phyloP scores from a whole-genome alignment of 2,329 filamentous ascomycete genomes.

The Dothistroma septosporum region DNA sequence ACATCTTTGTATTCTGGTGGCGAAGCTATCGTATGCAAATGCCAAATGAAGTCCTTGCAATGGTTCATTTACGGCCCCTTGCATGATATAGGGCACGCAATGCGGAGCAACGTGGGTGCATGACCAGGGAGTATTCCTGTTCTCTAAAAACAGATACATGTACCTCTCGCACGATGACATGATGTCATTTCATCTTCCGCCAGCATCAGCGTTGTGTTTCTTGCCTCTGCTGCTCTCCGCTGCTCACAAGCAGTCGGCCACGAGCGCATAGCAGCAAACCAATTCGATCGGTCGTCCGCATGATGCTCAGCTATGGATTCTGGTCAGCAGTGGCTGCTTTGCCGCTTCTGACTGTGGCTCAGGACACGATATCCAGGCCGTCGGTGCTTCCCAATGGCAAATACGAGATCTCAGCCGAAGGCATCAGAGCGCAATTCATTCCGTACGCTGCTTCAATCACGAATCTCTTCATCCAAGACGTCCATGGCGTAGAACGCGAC shows the following conservation, averaged over 20 bases:
- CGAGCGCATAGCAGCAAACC: background rate
- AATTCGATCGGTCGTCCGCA: background rate
- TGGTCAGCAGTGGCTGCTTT: background rate
- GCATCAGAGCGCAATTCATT: constrained; percentile 66
- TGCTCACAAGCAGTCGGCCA: background rate
- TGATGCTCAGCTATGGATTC: background rate
- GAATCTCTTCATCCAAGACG: constrained; percentile 67
- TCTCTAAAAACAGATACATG: background rate
- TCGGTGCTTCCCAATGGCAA: constrained; percentile 48
- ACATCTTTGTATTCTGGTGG: no score
- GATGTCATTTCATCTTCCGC: background rate
- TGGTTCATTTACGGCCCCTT: background rate
- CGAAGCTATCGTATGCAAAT: background rate
- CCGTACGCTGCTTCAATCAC: constrained; percentile 70
- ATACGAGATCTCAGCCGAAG: constrained; percentile 66
- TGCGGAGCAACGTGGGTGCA: background rate
- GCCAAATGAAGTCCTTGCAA: background rate
- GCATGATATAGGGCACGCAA: background rate
- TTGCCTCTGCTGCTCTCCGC: background rate
- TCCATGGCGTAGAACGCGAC: constrained; percentile 64
- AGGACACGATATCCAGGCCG: background rate
- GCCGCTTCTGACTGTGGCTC: background rate
- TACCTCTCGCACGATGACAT: background rate
- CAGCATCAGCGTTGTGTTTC: background rate
- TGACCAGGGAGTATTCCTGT: background rate